Percentiles rank a stretch among this genome's conserved stretches.
Evolutionary conservation across 495 filamentous ascomycete species (phyloP).

Genomic region (Lasiosphaeria ovina): DNA sequence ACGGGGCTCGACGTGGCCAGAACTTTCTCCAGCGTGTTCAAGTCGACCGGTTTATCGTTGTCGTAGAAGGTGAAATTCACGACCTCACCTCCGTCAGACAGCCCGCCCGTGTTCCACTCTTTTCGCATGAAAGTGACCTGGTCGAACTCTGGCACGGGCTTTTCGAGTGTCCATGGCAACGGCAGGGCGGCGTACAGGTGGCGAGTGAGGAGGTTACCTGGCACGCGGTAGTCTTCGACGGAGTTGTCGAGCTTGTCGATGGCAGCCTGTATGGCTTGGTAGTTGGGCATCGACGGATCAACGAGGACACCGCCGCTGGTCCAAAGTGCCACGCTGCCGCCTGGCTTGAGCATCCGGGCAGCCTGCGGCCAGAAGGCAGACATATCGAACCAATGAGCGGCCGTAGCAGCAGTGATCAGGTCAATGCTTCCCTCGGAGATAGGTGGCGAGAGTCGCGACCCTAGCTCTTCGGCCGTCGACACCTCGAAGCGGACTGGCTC

Average conservation of each 20-base stretch:
- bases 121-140: too few relatives aligned
- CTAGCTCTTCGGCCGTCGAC: constrained; percentile 45
- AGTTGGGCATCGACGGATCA: constrained; percentile 12
- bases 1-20: constrained; percentile 42
- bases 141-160: too few relatives aligned
- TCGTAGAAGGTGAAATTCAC: not conserved
- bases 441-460: not conserved
- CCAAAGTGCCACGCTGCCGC: constrained; percentile 58
- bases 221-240: not conserved
- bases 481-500: constrained; percentile 40
- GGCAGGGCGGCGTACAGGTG: not conserved
- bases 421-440: not conserved
- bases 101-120: too few relatives aligned
- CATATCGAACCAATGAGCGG: constrained; percentile 62
- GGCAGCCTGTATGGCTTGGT: not conserved
- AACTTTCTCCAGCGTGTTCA: constrained; percentile 25
- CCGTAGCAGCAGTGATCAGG: not conserved
- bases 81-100: not conserved
- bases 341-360: constrained; percentile 52
- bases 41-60: constrained; percentile 21
- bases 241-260: not conserved
- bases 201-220: not conserved
- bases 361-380: constrained; percentile 58
- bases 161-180: too few relatives aligned
- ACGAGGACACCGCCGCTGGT: constrained; percentile 23